phyloP scores from a whole-genome alignment of 352 stramenopile species.

The Phytopythium litorale region DNA sequence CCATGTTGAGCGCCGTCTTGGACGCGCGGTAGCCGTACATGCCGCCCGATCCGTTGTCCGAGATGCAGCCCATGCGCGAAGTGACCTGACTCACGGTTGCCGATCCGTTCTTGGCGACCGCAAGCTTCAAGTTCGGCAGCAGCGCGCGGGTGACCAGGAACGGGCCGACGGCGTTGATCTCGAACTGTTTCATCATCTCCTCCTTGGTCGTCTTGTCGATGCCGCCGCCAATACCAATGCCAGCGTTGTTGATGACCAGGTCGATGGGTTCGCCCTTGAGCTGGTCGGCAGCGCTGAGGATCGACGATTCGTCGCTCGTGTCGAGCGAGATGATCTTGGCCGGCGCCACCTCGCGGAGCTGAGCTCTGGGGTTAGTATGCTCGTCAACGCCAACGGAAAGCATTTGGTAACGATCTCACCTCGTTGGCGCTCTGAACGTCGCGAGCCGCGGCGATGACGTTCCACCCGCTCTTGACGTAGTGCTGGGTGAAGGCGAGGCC shows the following conservation, averaged over 20 bases:
- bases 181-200: conserved; percentile 52
- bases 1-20: conserved; percentile 71
- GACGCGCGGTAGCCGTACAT: conserved; percentile 67
- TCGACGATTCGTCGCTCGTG: conserved; percentile 29
- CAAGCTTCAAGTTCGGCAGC: conserved; percentile 39
- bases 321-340: conserved; percentile 27
- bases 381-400: too few relatives aligned
- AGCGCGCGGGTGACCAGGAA: conserved; percentile 58
- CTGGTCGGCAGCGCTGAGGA: conserved; percentile 26
- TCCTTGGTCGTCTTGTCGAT: conserved; percentile 38
- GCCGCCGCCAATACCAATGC: conserved; percentile 28
- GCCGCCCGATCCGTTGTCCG: conserved; percentile 20
- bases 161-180: conserved; percentile 58
- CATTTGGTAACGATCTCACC: conserved; percentile 10
- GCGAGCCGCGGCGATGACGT: conserved; percentile 39
- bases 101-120: conserved; percentile 18
- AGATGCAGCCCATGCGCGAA: conserved; percentile 47
- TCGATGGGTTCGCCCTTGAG: conserved; percentile 49
- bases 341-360: conserved; percentile 22
- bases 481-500: conserved; percentile 41
- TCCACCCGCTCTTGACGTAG: conserved; percentile 39
- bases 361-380: not conserved
- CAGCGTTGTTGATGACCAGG: conserved; percentile 63
- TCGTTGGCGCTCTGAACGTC: conserved; percentile 17
- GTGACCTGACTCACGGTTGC: conserved; percentile 44